A percentile compares a stretch with the other conserved stretches of the same genome.
Conservation (phyloP, 805 yeast species). For the Yamadazyma endophytica region DNA sequence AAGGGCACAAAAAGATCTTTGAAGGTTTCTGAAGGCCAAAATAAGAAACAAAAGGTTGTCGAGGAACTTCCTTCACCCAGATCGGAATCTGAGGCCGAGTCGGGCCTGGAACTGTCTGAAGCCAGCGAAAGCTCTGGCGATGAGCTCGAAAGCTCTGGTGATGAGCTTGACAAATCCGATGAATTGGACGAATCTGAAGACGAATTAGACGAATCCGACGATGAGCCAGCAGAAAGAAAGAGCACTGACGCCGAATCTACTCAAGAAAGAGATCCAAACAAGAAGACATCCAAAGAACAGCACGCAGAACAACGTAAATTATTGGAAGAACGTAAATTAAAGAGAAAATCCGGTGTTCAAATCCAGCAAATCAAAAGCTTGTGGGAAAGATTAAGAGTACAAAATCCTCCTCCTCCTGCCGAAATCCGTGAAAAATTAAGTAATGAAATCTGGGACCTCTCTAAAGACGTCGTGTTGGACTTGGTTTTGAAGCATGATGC, state of each 20-base stretch:
- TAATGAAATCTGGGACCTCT: conserved; percentile 78
- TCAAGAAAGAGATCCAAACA: conserved; percentile 40
- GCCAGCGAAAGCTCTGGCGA: conserved; percentile 20
- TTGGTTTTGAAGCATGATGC: conserved; percentile 94
- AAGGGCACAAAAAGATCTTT: conserved; percentile 32
- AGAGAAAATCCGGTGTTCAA: conserved; percentile 81
- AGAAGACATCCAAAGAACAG: conserved; percentile 56
- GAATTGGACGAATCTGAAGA: conserved; percentile 17
- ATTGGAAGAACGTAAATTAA: conserved; percentile 77
- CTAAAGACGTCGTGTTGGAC: conserved; percentile 74
- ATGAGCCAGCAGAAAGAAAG: conserved; percentile 19
- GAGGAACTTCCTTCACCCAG: too few species aligned
- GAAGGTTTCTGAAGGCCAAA: conserved; percentile 6
- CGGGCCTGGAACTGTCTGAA: conserved; percentile 16
- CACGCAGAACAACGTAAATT: conserved; percentile 81
- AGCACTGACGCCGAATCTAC: conserved; percentile 7
- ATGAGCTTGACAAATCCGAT: conserved; percentile 22
- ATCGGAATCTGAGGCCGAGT: conserved; percentile 5
- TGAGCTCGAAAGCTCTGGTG: conserved; percentile 22
- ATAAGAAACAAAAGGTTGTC: conserved; percentile 27
- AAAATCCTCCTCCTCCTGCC: conserved; percentile 75
- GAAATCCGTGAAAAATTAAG: conserved; percentile 72
- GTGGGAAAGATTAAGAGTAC: conserved; percentile 91
- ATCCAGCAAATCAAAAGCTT: conserved; percentile 79
- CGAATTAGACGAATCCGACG: conserved; percentile 20